Base-by-base conservation (phyloP, 176 grass and related monocot genomes). In the Bolboschoenus planiculmis region DNA sequence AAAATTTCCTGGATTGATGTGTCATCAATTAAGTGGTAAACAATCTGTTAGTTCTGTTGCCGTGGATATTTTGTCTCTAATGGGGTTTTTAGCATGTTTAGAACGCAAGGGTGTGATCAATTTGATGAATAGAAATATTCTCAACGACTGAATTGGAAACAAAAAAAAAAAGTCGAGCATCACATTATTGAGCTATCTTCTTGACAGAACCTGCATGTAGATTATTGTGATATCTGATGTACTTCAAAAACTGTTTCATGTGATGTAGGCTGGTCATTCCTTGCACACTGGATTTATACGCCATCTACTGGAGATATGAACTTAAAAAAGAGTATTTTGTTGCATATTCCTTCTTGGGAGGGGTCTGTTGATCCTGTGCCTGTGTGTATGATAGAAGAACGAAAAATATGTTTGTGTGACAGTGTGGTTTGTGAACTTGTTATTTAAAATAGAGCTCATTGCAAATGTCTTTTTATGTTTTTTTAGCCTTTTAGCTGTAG, bases 191-290 rank as follows among this genome's bases (percentile, higher is more conserved):
- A 40, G 30, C 20, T 71, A 5, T 58, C 8, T 2, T 71, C 16
- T 34, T 9, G 8, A 37, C 4, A 18, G 21, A 39, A 71, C 7
- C 16, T 34, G 33, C 33, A 36, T 67, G 40, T 11, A 29, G n/a
- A 65, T 51, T 14, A 8, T 43, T 61, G 79, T 79, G 5, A 34
- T 16, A 30, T 78, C 16, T 64, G 11, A 44, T 24, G 13, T 14
- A 33, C 20, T 27, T 26, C 2, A 10, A 63, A 4, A 35, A 56
- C 31, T 47, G 21, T 59, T 48, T 78, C 15, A 50, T 85, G 50
- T 85, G 55, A 3, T 65, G 56, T 43, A 86, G 84, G 84, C 84
- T 39, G 84, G 84, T 20, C 84, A 86, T 80, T 86, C 76, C 23
- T 37, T 86, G 60, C 84, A 86, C 26, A 57, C 76, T 44, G 57